These are phyloP conservation scores for Cladorrhinum sp. DNA, from an alignment of 2,329 filamentous ascomycete species.

Conservation along the genomic window DNA sequence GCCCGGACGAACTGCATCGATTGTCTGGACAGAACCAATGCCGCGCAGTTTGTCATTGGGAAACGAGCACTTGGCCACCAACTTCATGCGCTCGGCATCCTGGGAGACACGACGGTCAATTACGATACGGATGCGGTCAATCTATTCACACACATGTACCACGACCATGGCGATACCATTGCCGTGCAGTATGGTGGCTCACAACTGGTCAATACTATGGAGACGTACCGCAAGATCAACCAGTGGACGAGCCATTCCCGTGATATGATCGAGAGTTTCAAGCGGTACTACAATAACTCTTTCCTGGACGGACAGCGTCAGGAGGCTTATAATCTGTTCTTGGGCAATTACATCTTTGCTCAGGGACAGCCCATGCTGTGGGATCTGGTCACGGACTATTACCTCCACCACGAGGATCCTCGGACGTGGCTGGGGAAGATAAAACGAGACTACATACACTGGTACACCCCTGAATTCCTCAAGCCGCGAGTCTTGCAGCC, in stretches of 20 bases:
- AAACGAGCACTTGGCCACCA: constrained; percentile 92
- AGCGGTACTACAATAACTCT: constrained; percentile 95
- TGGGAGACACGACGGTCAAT: constrained; percentile 71
- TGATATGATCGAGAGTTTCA: constrained; percentile 99
- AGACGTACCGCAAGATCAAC: constrained; percentile 97
- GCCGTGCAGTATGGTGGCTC: constrained; percentile 97
- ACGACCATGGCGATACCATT: constrained; percentile 96
- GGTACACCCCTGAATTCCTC: constrained; percentile 77
- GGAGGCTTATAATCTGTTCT: constrained; percentile 95
- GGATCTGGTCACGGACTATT: constrained; percentile 94
- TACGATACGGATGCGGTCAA: constrained; percentile 97
- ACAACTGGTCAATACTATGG: constrained; percentile 98
- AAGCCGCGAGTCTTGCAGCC: constrained; percentile 60
- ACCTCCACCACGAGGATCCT: constrained; percentile 87
- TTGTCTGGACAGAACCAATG: constrained; percentile 94
- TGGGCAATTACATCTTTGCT: constrained; percentile 89
- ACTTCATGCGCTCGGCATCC: constrained; percentile 84
- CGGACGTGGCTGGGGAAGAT: constrained; percentile 63
- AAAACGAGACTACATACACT: constrained; percentile 75
- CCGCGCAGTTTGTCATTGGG: constrained; percentile 95
- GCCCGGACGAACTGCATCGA: constrained; percentile 97
- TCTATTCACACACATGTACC: constrained; percentile 96
- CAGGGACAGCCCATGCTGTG: constrained; percentile 92
- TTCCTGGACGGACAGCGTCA: constrained; percentile 97
- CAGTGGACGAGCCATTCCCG: constrained; percentile 97